Base-by-base conservation (phyloP, 129 eudicot genomes). In the Pulicaria dysenterica region DNA sequence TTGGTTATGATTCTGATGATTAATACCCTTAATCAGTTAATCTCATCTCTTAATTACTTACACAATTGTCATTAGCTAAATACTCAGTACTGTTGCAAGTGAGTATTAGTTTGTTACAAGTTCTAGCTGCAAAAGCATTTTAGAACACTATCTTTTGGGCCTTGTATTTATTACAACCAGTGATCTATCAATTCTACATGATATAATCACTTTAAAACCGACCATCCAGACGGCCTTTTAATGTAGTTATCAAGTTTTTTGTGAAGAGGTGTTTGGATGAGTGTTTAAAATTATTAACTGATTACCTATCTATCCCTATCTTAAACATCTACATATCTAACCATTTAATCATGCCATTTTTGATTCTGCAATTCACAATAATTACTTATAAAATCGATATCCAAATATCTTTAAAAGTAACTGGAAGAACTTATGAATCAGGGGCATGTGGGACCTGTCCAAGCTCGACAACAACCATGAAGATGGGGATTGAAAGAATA, bases 381-480 rank as follows among this genome's bases (percentile, higher is more conserved):
- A 47, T 24, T 42, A 17, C 43, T 43, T 65, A 5, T 51, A 13
- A 51, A 51, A 51, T 4, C 8, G 8, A n/a, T 4, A 51, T 14
- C 19, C 58, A n/a, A 4, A 24, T 24, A 24, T 24, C 31, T 24
- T 24, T 2, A 24, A 24, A 24, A 24, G 31, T 24, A 24, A 24
- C 31, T 24, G 31, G 31, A 24, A 24, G 31, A 24, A 24, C 31
- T 1, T 24, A 51, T 77, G 50, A 70, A 78, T 70, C 80, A 92
- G 98, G 98, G 77, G 96, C 98, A 31, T 89, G 96, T 72, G 98
- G 77, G 45, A 83, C 80, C 57, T 89, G 96, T 70, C 96, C 98
- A 46, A 92, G 98, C 82, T 92, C 98, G 76, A 85, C 96, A 5
- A 92, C 96, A 7, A 92, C 98, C 41, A 92, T 92, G 96, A 89